Evolutionary conservation across 2,329 filamentous ascomycete species (phyloP).

Genomic region (Ceratocystis harringtonii): DNA sequence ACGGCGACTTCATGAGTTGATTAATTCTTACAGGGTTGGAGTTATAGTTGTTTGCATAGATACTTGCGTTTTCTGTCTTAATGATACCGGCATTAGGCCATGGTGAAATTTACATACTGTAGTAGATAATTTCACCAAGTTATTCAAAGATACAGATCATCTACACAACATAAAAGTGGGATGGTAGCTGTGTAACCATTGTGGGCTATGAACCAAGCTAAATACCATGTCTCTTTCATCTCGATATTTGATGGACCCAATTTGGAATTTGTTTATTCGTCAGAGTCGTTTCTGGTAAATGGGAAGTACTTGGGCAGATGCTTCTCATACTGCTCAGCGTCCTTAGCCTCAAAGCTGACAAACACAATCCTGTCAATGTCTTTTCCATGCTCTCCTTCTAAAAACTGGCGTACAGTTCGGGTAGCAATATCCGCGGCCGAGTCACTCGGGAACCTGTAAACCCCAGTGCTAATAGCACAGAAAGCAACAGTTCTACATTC

Average conservation of each 20-base stretch:
- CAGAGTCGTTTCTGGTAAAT: not conserved
- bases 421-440: conserved; percentile 62
- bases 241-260: too few species aligned
- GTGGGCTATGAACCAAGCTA: not conserved
- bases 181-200: not conserved
- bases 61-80: not conserved
- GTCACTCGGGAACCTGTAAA: conserved; percentile 71
- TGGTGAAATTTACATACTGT: too few species aligned
- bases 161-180: not conserved
- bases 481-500: conserved; percentile 64
- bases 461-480: conserved; percentile 67
- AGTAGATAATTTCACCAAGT: too few species aligned
- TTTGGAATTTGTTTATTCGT: too few species aligned
- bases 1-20: not conserved
- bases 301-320: conserved; percentile 37
- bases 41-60: not conserved
- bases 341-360: conserved; percentile 67
- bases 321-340: conserved; percentile 56
- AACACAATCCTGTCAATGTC: conserved; percentile 64
- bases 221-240: too few species aligned
- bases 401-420: conserved; percentile 38
- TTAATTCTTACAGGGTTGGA: not conserved
- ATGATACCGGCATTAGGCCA: not conserved
- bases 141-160: too few species aligned
- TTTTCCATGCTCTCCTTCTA: conserved; percentile 30